phyloP scores from a whole-genome alignment of 2,329 filamentous ascomycete species.

The Sarocladium strictum region DNA sequence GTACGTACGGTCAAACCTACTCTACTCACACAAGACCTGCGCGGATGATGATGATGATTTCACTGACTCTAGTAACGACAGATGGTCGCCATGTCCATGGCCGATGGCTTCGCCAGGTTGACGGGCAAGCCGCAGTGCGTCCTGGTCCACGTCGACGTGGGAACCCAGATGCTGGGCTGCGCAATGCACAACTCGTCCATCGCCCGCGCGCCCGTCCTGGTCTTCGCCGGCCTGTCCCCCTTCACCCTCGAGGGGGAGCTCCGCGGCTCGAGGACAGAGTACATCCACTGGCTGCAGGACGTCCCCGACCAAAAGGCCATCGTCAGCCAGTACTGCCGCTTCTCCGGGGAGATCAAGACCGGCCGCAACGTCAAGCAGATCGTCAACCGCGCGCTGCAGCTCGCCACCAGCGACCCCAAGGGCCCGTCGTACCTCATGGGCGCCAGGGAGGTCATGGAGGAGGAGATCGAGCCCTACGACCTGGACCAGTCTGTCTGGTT shows the following conservation, averaged over 20 bases:
- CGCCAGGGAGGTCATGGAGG: constrained; percentile 73
- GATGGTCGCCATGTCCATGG: constrained; percentile 76
- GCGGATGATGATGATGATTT: too few relatives aligned
- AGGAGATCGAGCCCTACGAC: constrained; percentile 65
- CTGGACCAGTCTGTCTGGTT: constrained; percentile 30
- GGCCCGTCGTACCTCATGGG: constrained; percentile 72
- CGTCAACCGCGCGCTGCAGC: constrained; percentile 72
- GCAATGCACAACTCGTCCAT: constrained; percentile 70
- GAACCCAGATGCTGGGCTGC: constrained; percentile 66
- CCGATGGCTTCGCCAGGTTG: constrained; percentile 65
- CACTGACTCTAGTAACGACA: constrained; percentile 28
- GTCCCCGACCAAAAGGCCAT: constrained; percentile 73
- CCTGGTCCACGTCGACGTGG: constrained; percentile 71
- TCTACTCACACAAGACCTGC: too few relatives aligned
- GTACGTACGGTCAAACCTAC: too few relatives aligned
- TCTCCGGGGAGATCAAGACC: constrained; percentile 70
- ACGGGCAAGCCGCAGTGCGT: constrained; percentile 66
- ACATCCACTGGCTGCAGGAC: constrained; percentile 77
- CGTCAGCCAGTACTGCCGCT: constrained; percentile 73
- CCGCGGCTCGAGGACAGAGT: constrained; percentile 65
- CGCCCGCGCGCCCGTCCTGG: constrained; percentile 63
- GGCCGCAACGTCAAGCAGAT: constrained; percentile 82
- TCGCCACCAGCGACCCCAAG: constrained; percentile 65
- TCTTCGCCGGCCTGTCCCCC: constrained; percentile 69
- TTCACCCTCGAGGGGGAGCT: constrained; percentile 69